These are phyloP conservation scores for Bryoerythrophyllum caledonicum DNA, from an alignment of 225 moss, liverwort and hornwort genomes.

Conservation along the genomic window DNA sequence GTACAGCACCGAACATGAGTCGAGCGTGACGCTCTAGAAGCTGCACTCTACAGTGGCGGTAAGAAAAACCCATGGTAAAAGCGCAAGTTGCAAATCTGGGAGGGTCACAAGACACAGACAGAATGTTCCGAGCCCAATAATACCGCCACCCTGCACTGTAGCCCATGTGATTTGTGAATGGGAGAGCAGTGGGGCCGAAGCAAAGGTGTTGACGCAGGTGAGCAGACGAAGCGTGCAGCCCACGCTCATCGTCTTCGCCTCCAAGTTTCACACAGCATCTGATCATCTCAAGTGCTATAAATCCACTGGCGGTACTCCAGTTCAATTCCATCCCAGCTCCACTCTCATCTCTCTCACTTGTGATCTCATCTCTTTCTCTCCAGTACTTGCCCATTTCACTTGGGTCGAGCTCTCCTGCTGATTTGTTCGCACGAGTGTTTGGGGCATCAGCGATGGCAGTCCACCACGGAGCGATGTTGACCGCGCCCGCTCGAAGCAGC, in stretches of 20 bases:
- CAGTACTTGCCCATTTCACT: background rate
- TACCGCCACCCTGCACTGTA: too few species aligned
- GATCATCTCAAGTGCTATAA: conserved; percentile 9
- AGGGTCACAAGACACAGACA: too few species aligned
- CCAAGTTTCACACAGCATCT: too few species aligned
- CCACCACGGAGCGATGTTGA: background rate
- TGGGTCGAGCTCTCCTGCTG: too few species aligned
- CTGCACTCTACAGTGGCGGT: too few species aligned
- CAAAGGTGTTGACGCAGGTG: too few species aligned
- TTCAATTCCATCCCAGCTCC: background rate
- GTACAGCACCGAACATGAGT: too few species aligned
- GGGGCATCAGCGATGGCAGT: conserved; percentile 27
- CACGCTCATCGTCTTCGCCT: too few species aligned
- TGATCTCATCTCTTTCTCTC: background rate
- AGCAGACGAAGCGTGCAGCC: background rate
- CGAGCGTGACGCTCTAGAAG: too few species aligned
- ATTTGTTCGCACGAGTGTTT: background rate
- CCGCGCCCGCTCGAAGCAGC: background rate
- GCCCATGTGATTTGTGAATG: background rate
- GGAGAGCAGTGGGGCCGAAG: background rate
- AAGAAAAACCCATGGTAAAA: too few species aligned
- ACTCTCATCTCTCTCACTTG: background rate
- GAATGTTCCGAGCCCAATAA: background rate
- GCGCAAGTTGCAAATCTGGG: too few species aligned
- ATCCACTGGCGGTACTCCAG: conserved; percentile 7